Evolutionary conservation across 345 rosid species (phyloP).

Genomic region (Brassica napus): DNA sequence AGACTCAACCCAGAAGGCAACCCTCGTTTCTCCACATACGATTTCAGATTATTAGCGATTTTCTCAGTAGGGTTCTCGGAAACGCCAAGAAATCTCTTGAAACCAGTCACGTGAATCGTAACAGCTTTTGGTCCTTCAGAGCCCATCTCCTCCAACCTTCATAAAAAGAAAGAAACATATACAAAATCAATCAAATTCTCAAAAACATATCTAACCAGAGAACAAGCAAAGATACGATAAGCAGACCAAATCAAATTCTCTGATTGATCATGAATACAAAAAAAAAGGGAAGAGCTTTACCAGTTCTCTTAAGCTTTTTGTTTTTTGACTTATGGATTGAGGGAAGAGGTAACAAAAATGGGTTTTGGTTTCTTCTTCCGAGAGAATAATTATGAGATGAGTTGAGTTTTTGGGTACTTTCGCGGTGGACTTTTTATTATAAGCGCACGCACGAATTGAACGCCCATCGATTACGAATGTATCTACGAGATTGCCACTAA

Average conservation of each 20-base stretch:
- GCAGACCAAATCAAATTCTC: neutral
- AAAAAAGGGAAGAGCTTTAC: slow-evolving; percentile 17
- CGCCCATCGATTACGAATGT: slow-evolving; percentile 7
- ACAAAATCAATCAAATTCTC: neutral
- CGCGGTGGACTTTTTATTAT: slow-evolving; percentile 28
- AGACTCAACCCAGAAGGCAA: slow-evolving; percentile 64
- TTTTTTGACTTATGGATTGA: slow-evolving; percentile 11
- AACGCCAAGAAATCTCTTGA: slow-evolving; percentile 79
- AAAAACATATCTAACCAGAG: neutral
- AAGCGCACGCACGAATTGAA: neutral
- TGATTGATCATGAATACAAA: neutral
- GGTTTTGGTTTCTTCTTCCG: slow-evolving; percentile 31
- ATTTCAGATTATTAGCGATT: slow-evolving; percentile 58
- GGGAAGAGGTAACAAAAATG: slow-evolving; percentile 34
- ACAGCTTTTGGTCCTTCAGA: slow-evolving; percentile 71
- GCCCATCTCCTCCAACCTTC: slow-evolving; percentile 59
- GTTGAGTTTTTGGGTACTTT: neutral
- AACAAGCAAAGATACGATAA: neutral
- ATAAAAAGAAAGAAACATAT: neutral
- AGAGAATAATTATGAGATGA: neutral
- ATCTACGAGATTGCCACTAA: slow-evolving; percentile 36
- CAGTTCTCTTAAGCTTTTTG: neutral
- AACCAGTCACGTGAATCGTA: slow-evolving; percentile 69
- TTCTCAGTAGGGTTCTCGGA: slow-evolving; percentile 76
- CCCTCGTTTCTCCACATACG: slow-evolving; percentile 52